Evolutionary conservation across 176 grass and related monocot species (phyloP).

Genomic region (Avena insularis): DNA sequence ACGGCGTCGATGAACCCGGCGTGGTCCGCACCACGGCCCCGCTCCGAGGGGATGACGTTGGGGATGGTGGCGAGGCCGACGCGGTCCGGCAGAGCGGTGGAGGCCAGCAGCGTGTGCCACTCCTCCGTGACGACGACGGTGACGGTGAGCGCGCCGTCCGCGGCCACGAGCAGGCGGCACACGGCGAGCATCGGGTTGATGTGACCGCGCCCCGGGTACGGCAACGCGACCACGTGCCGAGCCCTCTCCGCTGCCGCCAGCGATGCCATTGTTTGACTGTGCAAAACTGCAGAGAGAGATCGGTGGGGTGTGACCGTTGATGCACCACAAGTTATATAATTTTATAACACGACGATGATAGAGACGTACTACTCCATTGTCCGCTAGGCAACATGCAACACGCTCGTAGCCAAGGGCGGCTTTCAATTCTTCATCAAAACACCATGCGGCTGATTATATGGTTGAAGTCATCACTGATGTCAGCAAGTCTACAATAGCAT

Average conservation of each 20-base stretch:
- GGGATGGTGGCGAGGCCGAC: slow-evolving; percentile 58
- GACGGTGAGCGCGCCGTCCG: slow-evolving; percentile 35
- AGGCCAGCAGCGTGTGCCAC: slow-evolving; percentile 59
- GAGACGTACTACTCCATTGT: not conserved
- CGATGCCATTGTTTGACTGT: slow-evolving; percentile 13
- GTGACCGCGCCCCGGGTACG: slow-evolving; percentile 75
- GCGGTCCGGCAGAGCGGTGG: slow-evolving; percentile 32
- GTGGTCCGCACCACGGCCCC: slow-evolving; percentile 44
- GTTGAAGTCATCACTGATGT: too few species aligned
- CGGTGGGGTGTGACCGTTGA: not conserved
- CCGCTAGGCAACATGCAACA: too few species aligned
- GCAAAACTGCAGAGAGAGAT: not conserved
- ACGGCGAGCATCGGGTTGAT: slow-evolving; percentile 76
- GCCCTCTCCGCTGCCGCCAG: not conserved
- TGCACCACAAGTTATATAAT: not conserved
- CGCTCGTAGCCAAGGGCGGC: too few species aligned
- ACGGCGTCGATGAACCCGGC: slow-evolving; percentile 59
- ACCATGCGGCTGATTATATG: too few species aligned
- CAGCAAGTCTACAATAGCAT: too few species aligned
- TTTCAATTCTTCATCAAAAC: too few species aligned
- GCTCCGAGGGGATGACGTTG: slow-evolving; percentile 70
- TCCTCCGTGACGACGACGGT: slow-evolving; percentile 78
- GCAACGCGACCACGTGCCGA: slow-evolving; percentile 63
- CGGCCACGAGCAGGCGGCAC: slow-evolving; percentile 58
- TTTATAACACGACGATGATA: not conserved